A percentile compares a stretch with the other conserved stretches of the same genome.
These are phyloP conservation scores for Didymellaceae sp. DNA, from an alignment of 2,329 filamentous ascomycete species.

Conservation along the genomic window DNA sequence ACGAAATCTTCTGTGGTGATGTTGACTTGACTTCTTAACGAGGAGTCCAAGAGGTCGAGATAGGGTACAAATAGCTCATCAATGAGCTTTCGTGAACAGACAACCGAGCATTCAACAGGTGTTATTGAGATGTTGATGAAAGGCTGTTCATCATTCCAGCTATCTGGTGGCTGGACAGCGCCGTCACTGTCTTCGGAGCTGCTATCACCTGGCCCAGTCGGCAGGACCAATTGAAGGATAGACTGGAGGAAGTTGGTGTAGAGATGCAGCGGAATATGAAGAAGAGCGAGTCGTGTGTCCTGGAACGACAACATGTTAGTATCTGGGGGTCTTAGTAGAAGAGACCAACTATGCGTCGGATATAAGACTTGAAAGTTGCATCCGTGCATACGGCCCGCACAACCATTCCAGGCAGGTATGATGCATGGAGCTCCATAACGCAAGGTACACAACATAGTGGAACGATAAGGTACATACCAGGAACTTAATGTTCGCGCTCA, in stretches of 20 bases:
- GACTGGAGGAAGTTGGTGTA: slow-evolving; percentile 82
- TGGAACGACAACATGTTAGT: slow-evolving; percentile 56
- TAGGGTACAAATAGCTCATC: slow-evolving; percentile 76
- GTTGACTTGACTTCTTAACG: slow-evolving; percentile 59
- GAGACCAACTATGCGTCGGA: slow-evolving; percentile 1
- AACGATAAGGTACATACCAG: slow-evolving; percentile 49
- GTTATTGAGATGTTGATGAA: slow-evolving; percentile 96
- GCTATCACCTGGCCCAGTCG: slow-evolving; percentile 54
- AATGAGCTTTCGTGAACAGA: slow-evolving; percentile 80
- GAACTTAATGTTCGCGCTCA: slow-evolving; percentile 58
- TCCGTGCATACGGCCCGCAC: slow-evolving; percentile 38
- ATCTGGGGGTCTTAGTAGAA: slow-evolving; percentile 9
- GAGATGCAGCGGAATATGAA: slow-evolving; percentile 84
- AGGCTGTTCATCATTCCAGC: slow-evolving; percentile 66
- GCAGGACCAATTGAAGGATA: slow-evolving; percentile 83
- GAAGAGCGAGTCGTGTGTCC: slow-evolving; percentile 86
- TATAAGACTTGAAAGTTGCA: slow-evolving; percentile 38
- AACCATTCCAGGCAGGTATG: slow-evolving; percentile 34
- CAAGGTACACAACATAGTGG: slow-evolving; percentile 30
- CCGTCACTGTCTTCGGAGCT: slow-evolving; percentile 35
- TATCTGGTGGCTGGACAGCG: slow-evolving; percentile 44
- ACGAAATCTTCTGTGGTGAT: slow-evolving; percentile 86
- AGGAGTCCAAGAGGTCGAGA: slow-evolving; percentile 66
- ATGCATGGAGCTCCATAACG: slow-evolving; percentile 23
- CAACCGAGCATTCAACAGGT: slow-evolving; percentile 88